Base-by-base conservation (phyloP, 768 basidiomycete genomes). In the Vararia minispora region DNA sequence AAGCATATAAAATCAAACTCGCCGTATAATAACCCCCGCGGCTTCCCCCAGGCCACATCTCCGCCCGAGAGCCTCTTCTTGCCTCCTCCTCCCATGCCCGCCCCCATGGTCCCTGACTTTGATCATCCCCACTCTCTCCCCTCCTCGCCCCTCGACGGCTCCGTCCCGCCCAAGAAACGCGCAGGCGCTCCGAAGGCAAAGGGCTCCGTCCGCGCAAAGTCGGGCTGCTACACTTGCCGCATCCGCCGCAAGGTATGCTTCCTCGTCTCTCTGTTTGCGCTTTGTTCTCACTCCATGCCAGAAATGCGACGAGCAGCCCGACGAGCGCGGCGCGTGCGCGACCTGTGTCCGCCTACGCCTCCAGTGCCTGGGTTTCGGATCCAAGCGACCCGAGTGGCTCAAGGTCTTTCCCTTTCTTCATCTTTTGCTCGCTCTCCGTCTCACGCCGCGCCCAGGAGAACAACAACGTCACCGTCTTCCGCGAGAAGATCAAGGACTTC, bases 201-300 rank as follows among this genome's bases (percentile, higher is more conserved):
- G 68, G 84, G 80, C 56, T 78, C 81, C 39, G 73, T 79, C 21
- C 78, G 85, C 55, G 85, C 84, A 39, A 88, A 88, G 71, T 81
- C 82, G 37, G 85, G 86, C 47, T 89, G 86, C 58, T 88, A 86
- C 63, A 88, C 85, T 40, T 88, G 85, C 64, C 72, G 85, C 52
- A 84, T 88, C 28, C 74, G 86, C 48, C 70, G 85, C 52, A 87
- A 88, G 81, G 85, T 84, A 35, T 28, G 58, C 58, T 43, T 41
- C 42, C 41, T 41, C 18, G 20, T 25, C 43, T 45, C 37, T 42
- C 46, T 34, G 44, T 29, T 24, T 37, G 40, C 49, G 54, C 29
- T 52, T 31, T 24, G 40, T 30, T 51, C 37, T 39, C 29, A 23
- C 33, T 46, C 43, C 24, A 6, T 26, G 35, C 4, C 59, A 88